A percentile compares a stretch with the other conserved stretches of the same genome.
These are phyloP conservation scores for Yamadazyma olivae DNA, from an alignment of 805 yeast species.

Conservation along the genomic window DNA sequence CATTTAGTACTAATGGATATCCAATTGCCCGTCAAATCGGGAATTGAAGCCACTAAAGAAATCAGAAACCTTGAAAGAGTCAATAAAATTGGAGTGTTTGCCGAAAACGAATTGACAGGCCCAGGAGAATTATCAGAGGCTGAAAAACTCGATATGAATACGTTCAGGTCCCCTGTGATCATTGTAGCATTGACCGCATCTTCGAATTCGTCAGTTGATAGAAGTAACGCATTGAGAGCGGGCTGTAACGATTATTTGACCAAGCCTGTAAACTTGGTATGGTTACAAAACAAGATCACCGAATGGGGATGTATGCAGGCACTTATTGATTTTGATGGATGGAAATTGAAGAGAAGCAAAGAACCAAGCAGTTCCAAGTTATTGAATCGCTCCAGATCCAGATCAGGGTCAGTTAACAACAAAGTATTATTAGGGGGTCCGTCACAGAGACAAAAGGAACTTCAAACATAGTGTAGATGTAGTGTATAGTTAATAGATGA, in stretches of 20 bases:
- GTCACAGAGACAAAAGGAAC: constrained; percentile 7
- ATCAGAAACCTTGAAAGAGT: constrained; percentile 80
- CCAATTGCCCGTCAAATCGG: constrained; percentile 93
- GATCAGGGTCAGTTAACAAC: constrained; percentile 8
- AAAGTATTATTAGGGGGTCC: constrained; percentile 5
- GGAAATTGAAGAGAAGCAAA: constrained; percentile 45
- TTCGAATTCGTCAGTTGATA: constrained; percentile 72
- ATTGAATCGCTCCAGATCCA: constrained; percentile 7
- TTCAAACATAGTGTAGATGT: constrained; percentile 1
- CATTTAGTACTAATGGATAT: constrained; percentile 96
- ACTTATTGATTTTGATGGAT: constrained; percentile 89
- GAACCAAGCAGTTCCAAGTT: constrained; percentile 6
- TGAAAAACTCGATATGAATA: constrained; percentile 55
- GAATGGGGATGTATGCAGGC: constrained; percentile 99
- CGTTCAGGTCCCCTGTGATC: constrained; percentile 92
- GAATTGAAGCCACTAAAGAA: constrained; percentile 91
- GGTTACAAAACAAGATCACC: constrained; percentile 90
- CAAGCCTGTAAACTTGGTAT: constrained; percentile 89
- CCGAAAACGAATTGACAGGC: constrained; percentile 32
- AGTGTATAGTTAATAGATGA: too few species aligned
- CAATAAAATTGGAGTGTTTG: constrained; percentile 73
- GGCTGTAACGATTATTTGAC: constrained; percentile 97
- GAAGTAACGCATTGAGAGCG: constrained; percentile 88
- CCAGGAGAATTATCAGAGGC: constrained; percentile 30
- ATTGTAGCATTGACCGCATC: constrained; percentile 96